Base-by-base conservation (phyloP, 352 stramenopile species). In the Phytophthora tubulina region DNA sequence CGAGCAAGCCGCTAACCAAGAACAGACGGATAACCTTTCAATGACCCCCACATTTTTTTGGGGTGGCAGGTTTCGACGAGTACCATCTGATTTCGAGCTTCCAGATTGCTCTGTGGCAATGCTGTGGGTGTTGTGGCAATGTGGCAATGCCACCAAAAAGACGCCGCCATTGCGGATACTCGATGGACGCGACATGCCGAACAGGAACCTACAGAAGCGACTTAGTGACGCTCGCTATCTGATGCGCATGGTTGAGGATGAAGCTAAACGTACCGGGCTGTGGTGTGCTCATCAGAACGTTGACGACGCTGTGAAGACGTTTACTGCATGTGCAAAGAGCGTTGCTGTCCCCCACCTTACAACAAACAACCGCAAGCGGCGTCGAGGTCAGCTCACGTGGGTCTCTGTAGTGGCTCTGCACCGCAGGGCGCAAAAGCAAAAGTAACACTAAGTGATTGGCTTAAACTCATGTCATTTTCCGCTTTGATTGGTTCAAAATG, bases 101-200 rank as follows among this genome's bases (percentile, higher is more conserved):
- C 62, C 62, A 5, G 51, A 69, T 6, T 69, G 49, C 31, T 69
- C 61, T 5, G 17, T 62, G 7, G 38, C 36, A 0, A 27, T 4
- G 2, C 8, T 59, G n/a, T 62, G 61, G 42, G 33, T 69, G 6
- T 41, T 62, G n/a, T 63, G 51, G 51, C 21, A 45, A 6, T 63
- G 51, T 33, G 62, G 33, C 9, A 70, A 48, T 50, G 21, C 50
- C 8, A 49, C 3, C 31, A 63, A 70, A 9, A 41, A 56, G 27
- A 41, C 30, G 3, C 62, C 51, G 3, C 35, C 62, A 1, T 9
- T 70, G n/a, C 46, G 17, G 2, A 33, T 57, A 2, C 41, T 70
- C 11, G 62, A 70, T n/a, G 62, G 21, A 13, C 51, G 42, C 36
- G 62, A 70, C 42, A 63, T 70, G 51, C 32, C 62, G 7, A 57